These are phyloP conservation scores for Sindora glabra DNA, from an alignment of 306 rosid genomes.

Conservation along the genomic window DNA sequence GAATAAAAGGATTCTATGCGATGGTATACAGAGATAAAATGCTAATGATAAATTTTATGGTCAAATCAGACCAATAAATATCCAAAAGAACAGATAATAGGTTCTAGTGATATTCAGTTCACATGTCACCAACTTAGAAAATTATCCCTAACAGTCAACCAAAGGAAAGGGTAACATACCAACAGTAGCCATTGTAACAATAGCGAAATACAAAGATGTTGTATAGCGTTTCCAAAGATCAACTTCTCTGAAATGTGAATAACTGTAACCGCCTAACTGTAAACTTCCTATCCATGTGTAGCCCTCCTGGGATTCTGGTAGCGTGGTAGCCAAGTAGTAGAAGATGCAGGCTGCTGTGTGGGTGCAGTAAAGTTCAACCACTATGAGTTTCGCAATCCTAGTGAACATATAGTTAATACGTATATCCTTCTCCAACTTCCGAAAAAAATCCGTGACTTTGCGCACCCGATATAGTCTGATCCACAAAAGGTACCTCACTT, in stretches of 20 bases:
- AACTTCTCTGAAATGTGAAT: slow-evolving; percentile 76
- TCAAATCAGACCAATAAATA: no score
- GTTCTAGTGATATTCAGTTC: no score
- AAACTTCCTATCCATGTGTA: slow-evolving; percentile 98
- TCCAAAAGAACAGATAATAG: no score
- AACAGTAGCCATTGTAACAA: slow-evolving; percentile 96
- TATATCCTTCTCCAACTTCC: slow-evolving; percentile 75
- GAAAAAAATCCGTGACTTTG: slow-evolving; percentile 46
- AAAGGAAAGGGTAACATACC: slow-evolving; percentile 58
- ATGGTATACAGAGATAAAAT: no score
- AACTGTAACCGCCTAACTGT: slow-evolving; percentile 67
- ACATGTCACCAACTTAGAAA: no score
- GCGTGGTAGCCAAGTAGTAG: slow-evolving; percentile 91
- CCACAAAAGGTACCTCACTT: slow-evolving; percentile 82
- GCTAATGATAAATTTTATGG: no score
- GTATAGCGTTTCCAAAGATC: slow-evolving; percentile 86
- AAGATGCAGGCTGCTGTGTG: slow-evolving; percentile 98
- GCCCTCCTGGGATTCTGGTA: slow-evolving; percentile 74
- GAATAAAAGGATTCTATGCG: no score
- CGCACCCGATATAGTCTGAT: slow-evolving; percentile 72
- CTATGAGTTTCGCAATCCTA: slow-evolving; percentile 72
- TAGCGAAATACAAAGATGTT: slow-evolving; percentile 81
- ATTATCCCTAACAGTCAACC: no score
- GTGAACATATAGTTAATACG: slow-evolving; percentile 74
- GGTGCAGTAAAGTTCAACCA: slow-evolving; percentile 91